A percentile compares a stretch with the other conserved stretches of the same genome.
phyloP scores from a whole-genome alignment of 352 stramenopile genomes.

The Blastocystis sp. region DNA sequence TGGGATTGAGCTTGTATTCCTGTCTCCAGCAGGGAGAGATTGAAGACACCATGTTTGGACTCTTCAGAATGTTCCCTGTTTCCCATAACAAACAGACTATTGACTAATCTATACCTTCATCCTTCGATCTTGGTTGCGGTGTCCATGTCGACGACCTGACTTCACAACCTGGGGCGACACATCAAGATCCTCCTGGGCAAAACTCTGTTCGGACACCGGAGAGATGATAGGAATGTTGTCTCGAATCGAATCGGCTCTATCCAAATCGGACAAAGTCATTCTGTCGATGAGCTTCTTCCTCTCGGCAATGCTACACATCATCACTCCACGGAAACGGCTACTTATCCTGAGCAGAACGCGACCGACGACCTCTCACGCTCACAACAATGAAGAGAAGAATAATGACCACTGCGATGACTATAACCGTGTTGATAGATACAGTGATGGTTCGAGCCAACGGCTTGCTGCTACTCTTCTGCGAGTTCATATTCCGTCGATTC shows the following conservation, averaged over 20 bases:
- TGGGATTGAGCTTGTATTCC: slow-evolving; percentile 65
- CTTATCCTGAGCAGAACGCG: neutral
- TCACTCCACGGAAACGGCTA: neutral
- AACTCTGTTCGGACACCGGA: neutral
- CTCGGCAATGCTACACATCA: neutral
- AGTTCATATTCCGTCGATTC: neutral
- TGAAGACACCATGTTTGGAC: slow-evolving; percentile 8
- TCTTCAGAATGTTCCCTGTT: slow-evolving; percentile 17
- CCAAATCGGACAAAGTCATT: too few species aligned
- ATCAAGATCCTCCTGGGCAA: neutral
- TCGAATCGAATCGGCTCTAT: too few species aligned
- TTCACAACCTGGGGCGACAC: neutral
- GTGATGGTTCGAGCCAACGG: neutral
- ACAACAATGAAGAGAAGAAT: neutral
- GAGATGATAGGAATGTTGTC: too few species aligned
- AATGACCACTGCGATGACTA: neutral
- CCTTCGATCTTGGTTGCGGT: too few species aligned
- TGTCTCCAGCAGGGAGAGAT: neutral
- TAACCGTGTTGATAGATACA: neutral
- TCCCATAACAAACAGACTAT: too few species aligned
- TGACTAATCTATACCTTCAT: too few species aligned
- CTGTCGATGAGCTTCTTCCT: neutral
- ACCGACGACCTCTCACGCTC: neutral
- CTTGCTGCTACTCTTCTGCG: neutral
- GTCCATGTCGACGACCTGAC: neutral